Evolutionary conservation across 768 basidiomycete species (phyloP), one percentile per base, ranked within the genome.

Genomic region (Harrya chromipes): DNA sequence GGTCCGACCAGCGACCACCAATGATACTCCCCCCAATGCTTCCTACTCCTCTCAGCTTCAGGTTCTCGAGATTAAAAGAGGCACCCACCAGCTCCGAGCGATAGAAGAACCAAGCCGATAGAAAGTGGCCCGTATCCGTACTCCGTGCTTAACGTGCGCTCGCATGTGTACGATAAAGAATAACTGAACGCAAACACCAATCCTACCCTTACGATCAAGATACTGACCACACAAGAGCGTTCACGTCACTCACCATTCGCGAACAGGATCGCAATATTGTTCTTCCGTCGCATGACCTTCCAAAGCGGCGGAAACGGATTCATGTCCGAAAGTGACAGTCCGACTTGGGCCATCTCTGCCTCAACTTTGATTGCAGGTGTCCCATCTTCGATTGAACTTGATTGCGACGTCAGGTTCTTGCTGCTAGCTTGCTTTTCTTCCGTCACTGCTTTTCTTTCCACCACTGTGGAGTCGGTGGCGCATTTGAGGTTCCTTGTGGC

Each of bases 51-150:
- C 5, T 48, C 26, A 49, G 35, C 16, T 48, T 40, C 24, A 21
- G 33, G 26, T 26, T 14, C 45, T 31, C 16, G 13, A 19, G 17
- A 41, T 46, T 35, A n/a, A 35, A 42, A 2, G 13, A 52, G 26
- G 10, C 39, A 59, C 75, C 33, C 49, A 83, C 87, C 87, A 14
- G 78, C 54, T 40, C 92, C 92, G 56, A 83, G 87, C 0, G 85
- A 68, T 9, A 97, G 77, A 6, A 93, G 77, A 10, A 91, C 81
- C 23, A 93, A 65, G 4, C 93, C 93, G 41, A 87, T 81, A 37
- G 81, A 72, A 5, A 94, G 70, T 0, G 92, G 72, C 40, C 79
- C 72, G 64, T 85, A 92, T 24, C 74, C 62, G 58, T 94, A 94
- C 2, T 74, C 66, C 24, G 68, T 63, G 7, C 72, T 76, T 11